Evolutionary conservation across 2,329 filamentous ascomycete genomes (phyloP).

Genomic region (Cyclaneusma minus): DNA sequence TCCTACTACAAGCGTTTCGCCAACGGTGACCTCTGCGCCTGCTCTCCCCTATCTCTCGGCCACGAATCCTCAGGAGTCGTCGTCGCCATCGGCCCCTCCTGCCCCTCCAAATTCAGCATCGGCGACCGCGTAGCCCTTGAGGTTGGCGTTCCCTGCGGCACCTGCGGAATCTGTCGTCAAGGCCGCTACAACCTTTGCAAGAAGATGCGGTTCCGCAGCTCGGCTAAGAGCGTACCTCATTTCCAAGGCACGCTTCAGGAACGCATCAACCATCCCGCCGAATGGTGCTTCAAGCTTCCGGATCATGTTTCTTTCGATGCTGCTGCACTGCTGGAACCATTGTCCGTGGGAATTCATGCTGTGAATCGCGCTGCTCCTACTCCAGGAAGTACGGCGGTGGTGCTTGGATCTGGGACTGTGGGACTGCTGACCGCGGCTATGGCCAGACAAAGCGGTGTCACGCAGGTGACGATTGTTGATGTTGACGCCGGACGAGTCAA

Average conservation of each 20-base stretch:
- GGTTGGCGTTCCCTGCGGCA: conserved; percentile 23
- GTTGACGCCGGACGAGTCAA: conserved; percentile 41
- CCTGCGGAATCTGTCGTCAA: conserved; percentile 80
- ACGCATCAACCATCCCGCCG: conserved; percentile 43
- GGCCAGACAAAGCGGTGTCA: conserved; percentile 43
- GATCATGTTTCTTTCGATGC: conserved; percentile 41
- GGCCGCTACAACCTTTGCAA: conserved; percentile 58
- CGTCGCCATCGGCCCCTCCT: conserved; percentile 35
- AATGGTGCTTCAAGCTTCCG: conserved; percentile 50
- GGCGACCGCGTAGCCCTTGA: conserved; percentile 38
- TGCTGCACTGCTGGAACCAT: conserved; percentile 43
- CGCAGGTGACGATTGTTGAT: conserved; percentile 43
- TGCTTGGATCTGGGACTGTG: conserved; percentile 49
- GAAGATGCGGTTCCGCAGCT: conserved; percentile 44
- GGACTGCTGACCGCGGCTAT: conserved; percentile 48
- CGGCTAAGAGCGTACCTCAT: conserved; percentile 46
- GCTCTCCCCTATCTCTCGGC: conserved; percentile 48
- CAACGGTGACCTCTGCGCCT: conserved; percentile 54
- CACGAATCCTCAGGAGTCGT: conserved; percentile 46
- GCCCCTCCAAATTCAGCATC: conserved; percentile 30
- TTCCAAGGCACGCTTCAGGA: conserved; percentile 48
- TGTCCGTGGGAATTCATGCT: conserved; percentile 46
- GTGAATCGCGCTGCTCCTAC: conserved; percentile 36
- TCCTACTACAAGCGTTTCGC: conserved; percentile 60
- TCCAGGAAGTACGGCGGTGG: conserved; percentile 39